Evolutionary conservation across 192 early-diverging fungal species (phyloP).

Genomic region (Physocladia obscura): DNA sequence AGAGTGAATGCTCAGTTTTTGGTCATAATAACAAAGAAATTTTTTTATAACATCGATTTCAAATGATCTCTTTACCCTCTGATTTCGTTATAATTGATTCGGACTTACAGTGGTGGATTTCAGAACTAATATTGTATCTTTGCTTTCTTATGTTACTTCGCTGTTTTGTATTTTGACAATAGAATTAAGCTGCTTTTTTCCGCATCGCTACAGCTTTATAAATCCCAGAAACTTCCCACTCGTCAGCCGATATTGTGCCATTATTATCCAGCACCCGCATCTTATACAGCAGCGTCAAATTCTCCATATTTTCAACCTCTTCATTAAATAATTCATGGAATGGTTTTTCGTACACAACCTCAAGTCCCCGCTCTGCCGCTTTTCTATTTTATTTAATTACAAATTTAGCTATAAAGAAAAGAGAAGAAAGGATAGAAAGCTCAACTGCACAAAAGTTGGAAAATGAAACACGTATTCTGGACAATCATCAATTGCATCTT

Average conservation of each 20-base stretch:
- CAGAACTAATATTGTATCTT: background rate
- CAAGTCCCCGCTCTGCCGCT: conserved; percentile 79
- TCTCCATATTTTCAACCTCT: conserved; percentile 53
- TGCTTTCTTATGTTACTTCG: too few relatives aligned
- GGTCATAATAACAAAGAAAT: background rate
- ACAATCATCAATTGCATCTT: conserved; percentile 94
- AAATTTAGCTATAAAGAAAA: background rate
- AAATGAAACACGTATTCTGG: conserved; percentile 93
- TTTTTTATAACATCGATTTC: conserved; percentile 3
- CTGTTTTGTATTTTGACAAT: background rate
- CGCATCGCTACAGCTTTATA: conserved; percentile 72
- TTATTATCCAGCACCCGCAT: conserved; percentile 81
- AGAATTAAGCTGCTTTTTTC: too few relatives aligned
- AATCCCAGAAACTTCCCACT: conserved; percentile 88
- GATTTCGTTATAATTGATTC: too few relatives aligned
- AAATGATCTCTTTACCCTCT: too few relatives aligned
- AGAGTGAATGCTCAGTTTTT: background rate
- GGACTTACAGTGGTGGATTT: too few relatives aligned
- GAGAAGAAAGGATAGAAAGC: conserved; percentile 6
- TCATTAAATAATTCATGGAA: conserved; percentile 85
- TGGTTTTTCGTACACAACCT: conserved; percentile 66
- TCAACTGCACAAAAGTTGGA: conserved; percentile 71
- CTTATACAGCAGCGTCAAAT: conserved; percentile 58
- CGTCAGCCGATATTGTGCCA: conserved; percentile 70
- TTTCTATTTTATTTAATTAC: conserved; percentile 48